Conservation (phyloP, 176 grass and related monocot genomes). For the Aegilops sharonensis region DNA sequence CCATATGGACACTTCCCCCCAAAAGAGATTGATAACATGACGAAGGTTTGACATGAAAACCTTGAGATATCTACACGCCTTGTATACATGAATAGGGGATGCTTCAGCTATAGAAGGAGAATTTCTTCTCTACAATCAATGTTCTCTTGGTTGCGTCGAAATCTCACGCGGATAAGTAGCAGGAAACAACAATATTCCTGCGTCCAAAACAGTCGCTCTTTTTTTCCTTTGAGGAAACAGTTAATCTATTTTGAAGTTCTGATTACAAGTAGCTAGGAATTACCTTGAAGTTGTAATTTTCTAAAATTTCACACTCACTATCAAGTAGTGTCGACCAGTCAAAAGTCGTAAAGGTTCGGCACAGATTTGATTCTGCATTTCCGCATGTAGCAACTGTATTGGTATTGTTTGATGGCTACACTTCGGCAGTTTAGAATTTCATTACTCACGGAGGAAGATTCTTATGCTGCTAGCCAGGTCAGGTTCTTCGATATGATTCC, state of each 20-base stretch:
- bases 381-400: background rate
- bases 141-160: background rate
- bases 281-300: background rate
- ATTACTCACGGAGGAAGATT: background rate
- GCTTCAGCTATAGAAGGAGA: background rate
- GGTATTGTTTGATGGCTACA: background rate
- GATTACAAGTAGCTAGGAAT: background rate
- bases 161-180: background rate
- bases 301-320: background rate
- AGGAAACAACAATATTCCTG: background rate
- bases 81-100: background rate
- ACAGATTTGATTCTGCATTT: background rate
- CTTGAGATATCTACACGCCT: background rate
- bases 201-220: too few species aligned
- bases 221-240: too few species aligned
- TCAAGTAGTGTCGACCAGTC: background rate
- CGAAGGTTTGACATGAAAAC: background rate
- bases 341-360: background rate
- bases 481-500: conserved; percentile 5
- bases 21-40: background rate
- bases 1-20: background rate
- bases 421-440: background rate
- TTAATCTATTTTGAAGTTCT: background rate
- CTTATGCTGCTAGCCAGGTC: conserved; percentile 10
- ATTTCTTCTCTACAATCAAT: background rate